These are phyloP conservation scores for Penicillium thymicola DNA, from an alignment of 2,329 filamentous ascomycete species.

Conservation along the genomic window DNA sequence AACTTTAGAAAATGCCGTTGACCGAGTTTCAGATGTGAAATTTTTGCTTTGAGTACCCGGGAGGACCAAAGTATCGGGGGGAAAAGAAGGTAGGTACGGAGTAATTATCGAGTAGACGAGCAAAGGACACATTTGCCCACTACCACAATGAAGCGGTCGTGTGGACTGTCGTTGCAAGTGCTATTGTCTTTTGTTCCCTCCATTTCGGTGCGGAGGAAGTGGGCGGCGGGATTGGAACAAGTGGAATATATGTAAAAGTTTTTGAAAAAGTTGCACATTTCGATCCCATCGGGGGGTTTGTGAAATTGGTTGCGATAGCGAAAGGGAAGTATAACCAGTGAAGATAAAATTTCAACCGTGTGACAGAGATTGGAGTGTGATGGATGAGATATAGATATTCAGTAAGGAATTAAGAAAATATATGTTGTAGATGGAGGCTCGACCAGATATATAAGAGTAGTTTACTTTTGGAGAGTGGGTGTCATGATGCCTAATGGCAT, in stretches of 20 bases:
- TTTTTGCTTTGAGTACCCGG: background rate
- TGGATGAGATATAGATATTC: background rate
- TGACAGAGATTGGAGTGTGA: background rate
- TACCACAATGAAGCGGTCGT: conserved; percentile 70
- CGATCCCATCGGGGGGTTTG: conserved; percentile 19
- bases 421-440: background rate
- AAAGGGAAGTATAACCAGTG: background rate
- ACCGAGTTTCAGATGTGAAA: conserved; percentile 1
- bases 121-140: conserved; percentile 62
- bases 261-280: conserved; percentile 63
- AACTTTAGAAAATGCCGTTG: background rate
- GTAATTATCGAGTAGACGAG: conserved; percentile 12
- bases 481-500: background rate
- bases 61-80: background rate
- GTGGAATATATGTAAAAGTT: conserved; percentile 75
- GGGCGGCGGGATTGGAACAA: conserved; percentile 64
- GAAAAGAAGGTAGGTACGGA: too few species aligned
- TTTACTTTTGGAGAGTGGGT: background rate
- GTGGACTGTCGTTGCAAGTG: conserved; percentile 60
- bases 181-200: conserved; percentile 61
- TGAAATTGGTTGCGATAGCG: background rate
- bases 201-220: conserved; percentile 67
- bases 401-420: background rate
- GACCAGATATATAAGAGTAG: conserved; percentile 5
- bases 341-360: background rate